Evolutionary conservation across 768 basidiomycete species (phyloP), one percentile per base, ranked within the genome.

Genomic region (Boletus fagicola): DNA sequence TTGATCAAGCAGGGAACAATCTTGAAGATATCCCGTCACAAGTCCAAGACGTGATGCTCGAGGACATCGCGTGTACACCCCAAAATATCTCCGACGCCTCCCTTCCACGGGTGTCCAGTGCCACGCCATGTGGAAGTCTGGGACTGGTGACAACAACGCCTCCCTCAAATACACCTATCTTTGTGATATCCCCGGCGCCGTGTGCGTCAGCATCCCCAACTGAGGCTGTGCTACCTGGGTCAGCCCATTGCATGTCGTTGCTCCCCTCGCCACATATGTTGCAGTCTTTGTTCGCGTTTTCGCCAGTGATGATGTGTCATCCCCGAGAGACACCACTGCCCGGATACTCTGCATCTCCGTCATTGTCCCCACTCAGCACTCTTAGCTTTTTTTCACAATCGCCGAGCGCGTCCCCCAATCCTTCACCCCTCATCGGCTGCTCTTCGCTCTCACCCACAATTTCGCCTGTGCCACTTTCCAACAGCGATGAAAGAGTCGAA

Each of bases 61-160:
- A 70, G 10, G 71, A 72, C 0, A 57, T 70, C 0, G 68, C 62
- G 0, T 68, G 65, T 4, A 39, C 58, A 0, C 62, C 62, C 0
- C 56, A 58, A 38, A 15, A 24, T 11, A 16, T 26, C 4, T 26
- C 42, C 0, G 47, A 57, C 8, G 8, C 42, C 11, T 36, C 39
- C 30, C 36, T 40, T 43, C 35, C 56, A 22, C 9, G 11, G 4
- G 7, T 15, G 4, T 4, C 12, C 26, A 8, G 13, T 26, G 9
- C 33, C 33, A 6, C n/a, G 0, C 11, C 47, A 16, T 28, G 5
- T 12, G 24, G 24, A 36, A 12, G 24, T 36, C 35, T 36, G 22
- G 49, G 33, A 18, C 9, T 24, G 12, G 13, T 15, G 36, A 20
- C 26, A 35, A 56, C 43, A 46, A 43, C 9, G 0, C 33, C 18